phyloP scores from a whole-genome alignment of 2,329 filamentous ascomycete genomes.

The Xylaria sp. region DNA sequence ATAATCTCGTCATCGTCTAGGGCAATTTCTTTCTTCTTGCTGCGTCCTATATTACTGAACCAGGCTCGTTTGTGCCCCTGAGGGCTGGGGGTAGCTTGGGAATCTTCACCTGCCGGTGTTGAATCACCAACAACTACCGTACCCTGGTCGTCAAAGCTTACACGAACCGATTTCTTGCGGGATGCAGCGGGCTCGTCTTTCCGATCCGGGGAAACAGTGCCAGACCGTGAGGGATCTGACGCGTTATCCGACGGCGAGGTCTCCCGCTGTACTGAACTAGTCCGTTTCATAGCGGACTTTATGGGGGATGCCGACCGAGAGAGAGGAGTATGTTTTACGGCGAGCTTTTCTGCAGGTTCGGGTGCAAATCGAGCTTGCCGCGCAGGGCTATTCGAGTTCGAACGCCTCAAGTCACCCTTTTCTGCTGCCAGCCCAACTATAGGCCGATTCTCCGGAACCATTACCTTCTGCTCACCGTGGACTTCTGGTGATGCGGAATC shows the following conservation, averaged over 20 bases:
- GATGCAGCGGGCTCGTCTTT: conserved; percentile 53
- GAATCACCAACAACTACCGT: conserved; percentile 65
- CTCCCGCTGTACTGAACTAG: conserved; percentile 62
- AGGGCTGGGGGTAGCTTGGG: conserved; percentile 54
- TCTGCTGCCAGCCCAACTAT: conserved; percentile 41
- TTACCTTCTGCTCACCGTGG: conserved; percentile 34
- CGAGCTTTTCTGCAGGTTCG: conserved; percentile 61
- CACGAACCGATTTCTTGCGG: conserved; percentile 74
- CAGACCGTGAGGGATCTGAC: conserved; percentile 57
- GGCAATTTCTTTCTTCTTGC: conserved; percentile 62
- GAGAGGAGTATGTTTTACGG: conserved; percentile 74
- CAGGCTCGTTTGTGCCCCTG: conserved; percentile 60
- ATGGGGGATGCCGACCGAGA: conserved; percentile 77
- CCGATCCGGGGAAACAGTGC: conserved; percentile 44
- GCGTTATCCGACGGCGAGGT: conserved; percentile 62
- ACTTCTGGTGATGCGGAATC: conserved; percentile 28
- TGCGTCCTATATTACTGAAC: conserved; percentile 62
- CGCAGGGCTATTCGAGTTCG: conserved; percentile 69
- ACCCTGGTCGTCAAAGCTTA: conserved; percentile 82
- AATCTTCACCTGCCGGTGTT: conserved; percentile 51
- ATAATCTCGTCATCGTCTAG: conserved; percentile 74
- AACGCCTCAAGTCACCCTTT: conserved; percentile 46
- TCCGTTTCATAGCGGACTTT: conserved; percentile 80
- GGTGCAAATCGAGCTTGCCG: conserved; percentile 75
- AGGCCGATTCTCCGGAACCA: conserved; percentile 42